Evolutionary conservation across 768 basidiomycete species (phyloP).

Genomic region (Nidularia pulvinata): DNA sequence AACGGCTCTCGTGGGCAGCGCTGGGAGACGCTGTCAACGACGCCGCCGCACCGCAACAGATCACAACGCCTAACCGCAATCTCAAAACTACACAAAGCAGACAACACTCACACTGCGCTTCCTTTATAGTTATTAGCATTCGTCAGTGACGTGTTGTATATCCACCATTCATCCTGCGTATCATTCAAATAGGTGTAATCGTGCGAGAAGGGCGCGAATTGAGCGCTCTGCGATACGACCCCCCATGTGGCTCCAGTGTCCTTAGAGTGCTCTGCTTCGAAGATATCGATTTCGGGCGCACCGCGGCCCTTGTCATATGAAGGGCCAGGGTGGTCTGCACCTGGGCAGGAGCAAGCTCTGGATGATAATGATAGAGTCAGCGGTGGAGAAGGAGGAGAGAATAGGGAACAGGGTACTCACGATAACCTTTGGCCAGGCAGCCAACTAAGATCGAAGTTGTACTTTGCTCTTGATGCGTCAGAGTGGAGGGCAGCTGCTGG

Average conservation of each 20-base stretch:
- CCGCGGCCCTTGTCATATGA: conserved; percentile 52
- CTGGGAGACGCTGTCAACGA: no score
- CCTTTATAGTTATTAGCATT: conserved; percentile 43
- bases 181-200: conserved; percentile 36
- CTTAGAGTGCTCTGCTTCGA: conserved; percentile 61
- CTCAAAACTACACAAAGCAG: background rate
- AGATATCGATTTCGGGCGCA: conserved; percentile 82
- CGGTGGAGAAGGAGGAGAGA: background rate
- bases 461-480: conserved; percentile 40
- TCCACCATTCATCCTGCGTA: conserved; percentile 25
- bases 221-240: conserved; percentile 73
- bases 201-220: conserved; percentile 59
- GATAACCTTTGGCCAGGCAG: conserved; percentile 77
- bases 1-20: no score
- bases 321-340: conserved; percentile 81
- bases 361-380: background rate
- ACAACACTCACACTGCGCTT: conserved; percentile 36
- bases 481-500: conserved; percentile 65
- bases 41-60: no score
- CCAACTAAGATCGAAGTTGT: conserved; percentile 68
- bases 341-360: conserved; percentile 76
- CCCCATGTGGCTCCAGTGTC: conserved; percentile 47
- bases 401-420: conserved; percentile 31
- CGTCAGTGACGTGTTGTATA: conserved; percentile 27
- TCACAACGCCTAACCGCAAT: no score